These are phyloP conservation scores for Macrocystidia cucumis DNA, from an alignment of 1,284 basidiomycete species.

Conservation along the genomic window DNA sequence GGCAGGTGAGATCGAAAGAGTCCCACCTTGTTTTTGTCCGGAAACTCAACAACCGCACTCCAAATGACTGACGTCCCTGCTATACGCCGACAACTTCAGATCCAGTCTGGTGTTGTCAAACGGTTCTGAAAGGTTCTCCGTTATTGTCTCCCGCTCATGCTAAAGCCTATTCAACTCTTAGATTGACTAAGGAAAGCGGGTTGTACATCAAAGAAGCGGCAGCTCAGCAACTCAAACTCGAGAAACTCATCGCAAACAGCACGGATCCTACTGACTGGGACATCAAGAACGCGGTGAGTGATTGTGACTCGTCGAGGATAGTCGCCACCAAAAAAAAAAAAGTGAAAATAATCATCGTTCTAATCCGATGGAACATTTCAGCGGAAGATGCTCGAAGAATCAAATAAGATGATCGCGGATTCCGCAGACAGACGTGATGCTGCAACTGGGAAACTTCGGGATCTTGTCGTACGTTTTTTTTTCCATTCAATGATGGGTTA, in stretches of 20 bases:
- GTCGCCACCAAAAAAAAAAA: constrained; percentile 5
- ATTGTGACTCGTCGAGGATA: neutral
- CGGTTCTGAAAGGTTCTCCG: too few species aligned
- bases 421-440: constrained; percentile 52
- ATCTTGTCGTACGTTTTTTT: constrained; percentile 55
- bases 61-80: constrained; percentile 41
- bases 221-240: constrained; percentile 50
- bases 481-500: constrained; percentile 1
- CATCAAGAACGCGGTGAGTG: constrained; percentile 71
- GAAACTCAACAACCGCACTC: too few species aligned
- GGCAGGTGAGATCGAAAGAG: too few species aligned
- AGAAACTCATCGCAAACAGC: constrained; percentile 54
- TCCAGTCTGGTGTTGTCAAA: constrained; percentile 68
- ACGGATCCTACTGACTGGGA: constrained; percentile 80
- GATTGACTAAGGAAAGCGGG: constrained; percentile 67
- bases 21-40: too few species aligned
- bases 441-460: constrained; percentile 56
- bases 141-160: neutral
- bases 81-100: constrained; percentile 65
- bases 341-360: too few species aligned
- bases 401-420: constrained; percentile 74
- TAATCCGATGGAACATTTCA: constrained; percentile 23
- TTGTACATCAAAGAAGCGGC: constrained; percentile 66
- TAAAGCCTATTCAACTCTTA: constrained; percentile 18
- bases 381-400: constrained; percentile 73